Evolutionary conservation across 305 asterid species (phyloP).

Genomic region (Rubia occidens): DNA sequence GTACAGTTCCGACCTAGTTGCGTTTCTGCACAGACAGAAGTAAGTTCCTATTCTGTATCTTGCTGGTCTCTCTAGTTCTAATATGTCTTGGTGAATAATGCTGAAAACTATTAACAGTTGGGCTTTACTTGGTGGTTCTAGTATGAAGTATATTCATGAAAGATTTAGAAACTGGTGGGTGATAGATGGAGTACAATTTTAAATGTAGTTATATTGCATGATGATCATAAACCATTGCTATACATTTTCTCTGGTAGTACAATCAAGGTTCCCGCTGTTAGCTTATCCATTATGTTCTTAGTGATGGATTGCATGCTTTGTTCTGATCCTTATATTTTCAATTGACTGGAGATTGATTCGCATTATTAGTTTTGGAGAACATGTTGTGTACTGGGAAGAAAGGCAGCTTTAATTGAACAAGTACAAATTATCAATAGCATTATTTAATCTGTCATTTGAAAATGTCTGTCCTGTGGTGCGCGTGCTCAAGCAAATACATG

Average conservation of each 20-base stretch:
- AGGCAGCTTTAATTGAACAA: not conserved
- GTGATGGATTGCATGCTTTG: not conserved
- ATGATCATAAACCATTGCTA: not conserved
- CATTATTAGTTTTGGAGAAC: not conserved
- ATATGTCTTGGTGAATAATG: not conserved
- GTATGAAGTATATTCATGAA: not conserved
- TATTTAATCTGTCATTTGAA: not conserved
- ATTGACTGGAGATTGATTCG: not conserved
- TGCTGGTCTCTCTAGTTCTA: not conserved
- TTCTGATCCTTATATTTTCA: not conserved
- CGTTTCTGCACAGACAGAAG: not conserved
- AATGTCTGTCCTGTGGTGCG: not conserved
- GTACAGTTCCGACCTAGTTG: conserved; percentile 17
- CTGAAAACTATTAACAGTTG: not conserved
- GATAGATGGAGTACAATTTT: not conserved
- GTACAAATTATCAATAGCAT: not conserved
- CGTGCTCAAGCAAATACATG: not conserved
- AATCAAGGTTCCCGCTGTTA: not conserved
- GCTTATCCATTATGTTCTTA: not conserved
- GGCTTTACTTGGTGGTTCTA: not conserved
- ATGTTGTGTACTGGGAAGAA: not conserved
- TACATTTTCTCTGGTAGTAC: not conserved
- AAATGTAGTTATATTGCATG: not conserved
- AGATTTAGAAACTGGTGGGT: not conserved
- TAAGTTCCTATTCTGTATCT: not conserved